These are phyloP conservation scores for Lactarius deliciosus DNA, from an alignment of 768 basidiomycete species.

Conservation along the genomic window DNA sequence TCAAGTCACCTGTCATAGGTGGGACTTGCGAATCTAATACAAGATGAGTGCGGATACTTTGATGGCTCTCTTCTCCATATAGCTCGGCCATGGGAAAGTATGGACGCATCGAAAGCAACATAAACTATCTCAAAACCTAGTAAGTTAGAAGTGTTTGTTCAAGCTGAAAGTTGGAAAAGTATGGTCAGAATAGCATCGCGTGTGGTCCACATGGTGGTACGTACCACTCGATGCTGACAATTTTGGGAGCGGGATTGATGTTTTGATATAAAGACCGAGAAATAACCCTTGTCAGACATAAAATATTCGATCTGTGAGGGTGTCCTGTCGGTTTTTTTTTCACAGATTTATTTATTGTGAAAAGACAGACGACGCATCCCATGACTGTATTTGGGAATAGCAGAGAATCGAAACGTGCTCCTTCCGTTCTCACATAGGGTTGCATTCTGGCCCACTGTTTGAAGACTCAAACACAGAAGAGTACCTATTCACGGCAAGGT, in stretches of 20 bases:
- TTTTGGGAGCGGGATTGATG: no score
- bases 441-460: background rate
- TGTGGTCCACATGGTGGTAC: no score
- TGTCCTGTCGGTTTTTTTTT: no score
- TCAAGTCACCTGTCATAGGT: background rate
- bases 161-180: background rate
- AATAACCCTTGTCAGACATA: background rate
- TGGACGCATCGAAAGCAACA: background rate
- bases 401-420: background rate
- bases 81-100: background rate
- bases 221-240: no score
- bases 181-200: no score
- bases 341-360: no score
- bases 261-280: background rate
- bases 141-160: background rate
- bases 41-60: background rate
- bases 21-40: slow-evolving; percentile 7
- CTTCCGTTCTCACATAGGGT: background rate
- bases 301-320: background rate
- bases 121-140: background rate
- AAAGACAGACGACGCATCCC: no score
- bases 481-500: background rate
- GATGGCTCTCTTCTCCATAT: background rate
- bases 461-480: background rate
- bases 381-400: no score